phyloP scores from a whole-genome alignment of 495 filamentous ascomycete genomes.

The Xylaria palmicola region DNA sequence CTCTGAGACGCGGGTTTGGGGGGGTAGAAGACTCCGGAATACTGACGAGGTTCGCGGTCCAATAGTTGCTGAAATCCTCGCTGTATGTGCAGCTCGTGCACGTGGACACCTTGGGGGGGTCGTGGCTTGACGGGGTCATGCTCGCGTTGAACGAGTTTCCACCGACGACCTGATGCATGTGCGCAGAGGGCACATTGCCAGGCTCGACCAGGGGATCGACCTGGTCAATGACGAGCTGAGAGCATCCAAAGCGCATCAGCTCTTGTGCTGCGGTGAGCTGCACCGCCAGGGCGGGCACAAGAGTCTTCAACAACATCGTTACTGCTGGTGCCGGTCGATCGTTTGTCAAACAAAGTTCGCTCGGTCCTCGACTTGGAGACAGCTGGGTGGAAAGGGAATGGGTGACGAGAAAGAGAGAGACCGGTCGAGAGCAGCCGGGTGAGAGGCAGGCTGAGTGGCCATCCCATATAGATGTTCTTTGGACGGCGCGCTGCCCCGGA shows the following conservation, averaged over 20 bases:
- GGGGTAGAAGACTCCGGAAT: no score
- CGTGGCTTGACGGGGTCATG: constrained; percentile 36
- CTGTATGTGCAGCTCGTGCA: constrained; percentile 42
- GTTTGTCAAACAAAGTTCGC: neutral
- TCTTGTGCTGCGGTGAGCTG: constrained; percentile 38
- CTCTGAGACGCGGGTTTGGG: no score
- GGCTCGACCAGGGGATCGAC: constrained; percentile 46
- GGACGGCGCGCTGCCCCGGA: constrained; percentile 12
- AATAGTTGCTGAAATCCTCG: constrained; percentile 48
- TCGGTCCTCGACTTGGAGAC: neutral
- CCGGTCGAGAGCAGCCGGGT: neutral
- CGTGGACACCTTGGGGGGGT: constrained; percentile 35
- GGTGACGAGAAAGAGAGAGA: constrained; percentile 4
- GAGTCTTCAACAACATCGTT: constrained; percentile 28
- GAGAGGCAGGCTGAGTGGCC: neutral
- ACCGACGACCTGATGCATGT: constrained; percentile 45
- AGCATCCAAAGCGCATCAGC: constrained; percentile 50
- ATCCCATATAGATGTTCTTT: constrained; percentile 11
- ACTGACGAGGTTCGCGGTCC: constrained; percentile 36
- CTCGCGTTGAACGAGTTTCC: constrained; percentile 44
- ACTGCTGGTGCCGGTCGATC: neutral
- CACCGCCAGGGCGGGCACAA: constrained; percentile 31
- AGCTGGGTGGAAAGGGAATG: neutral
- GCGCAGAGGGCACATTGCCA: constrained; percentile 35
- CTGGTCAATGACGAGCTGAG: constrained; percentile 43